Conservation (phyloP, 1,284 basidiomycete genomes). For the Austroboletus niveus region DNA sequence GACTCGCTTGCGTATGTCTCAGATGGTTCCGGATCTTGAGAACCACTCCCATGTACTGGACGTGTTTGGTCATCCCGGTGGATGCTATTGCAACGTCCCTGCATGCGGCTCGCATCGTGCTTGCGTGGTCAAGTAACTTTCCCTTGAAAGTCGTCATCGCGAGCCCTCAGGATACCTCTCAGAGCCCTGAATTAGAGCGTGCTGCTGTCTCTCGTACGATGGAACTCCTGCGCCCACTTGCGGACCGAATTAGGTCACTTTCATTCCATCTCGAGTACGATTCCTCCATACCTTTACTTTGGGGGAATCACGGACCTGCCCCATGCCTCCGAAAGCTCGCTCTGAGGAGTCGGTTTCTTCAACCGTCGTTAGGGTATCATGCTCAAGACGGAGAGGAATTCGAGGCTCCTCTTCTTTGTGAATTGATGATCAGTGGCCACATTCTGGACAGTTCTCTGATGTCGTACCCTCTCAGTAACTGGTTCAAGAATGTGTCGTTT, state of each 20-base stretch:
- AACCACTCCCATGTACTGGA: slow-evolving; percentile 8
- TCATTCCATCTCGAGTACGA: slow-evolving; percentile 11
- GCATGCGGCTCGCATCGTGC: neutral
- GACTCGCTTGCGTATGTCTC: slow-evolving; percentile 9
- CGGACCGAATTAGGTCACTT: slow-evolving; percentile 10
- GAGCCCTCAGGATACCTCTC: neutral
- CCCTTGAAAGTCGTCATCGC: slow-evolving; percentile 12
- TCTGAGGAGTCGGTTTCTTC: slow-evolving; percentile 5
- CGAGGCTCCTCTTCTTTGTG: slow-evolving; percentile 1
- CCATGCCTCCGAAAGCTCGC: slow-evolving; percentile 5
- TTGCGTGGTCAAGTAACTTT: slow-evolving; percentile 3
- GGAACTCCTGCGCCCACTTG: slow-evolving; percentile 5
- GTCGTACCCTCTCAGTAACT: slow-evolving; percentile 1
- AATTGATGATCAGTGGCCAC: slow-evolving; percentile 2
- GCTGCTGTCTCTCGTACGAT: neutral
- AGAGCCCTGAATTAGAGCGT: slow-evolving; percentile 6
- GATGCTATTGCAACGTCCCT: slow-evolving; percentile 5
- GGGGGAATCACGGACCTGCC: slow-evolving; percentile 10
- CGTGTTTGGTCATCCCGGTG: slow-evolving; percentile 7
- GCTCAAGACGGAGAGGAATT: neutral
- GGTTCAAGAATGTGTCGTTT: slow-evolving; percentile 10
- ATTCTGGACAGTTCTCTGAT: slow-evolving; percentile 1
- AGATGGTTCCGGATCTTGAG: slow-evolving; percentile 11
- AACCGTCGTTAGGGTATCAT: neutral
- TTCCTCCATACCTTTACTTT: slow-evolving; percentile 12